Percentiles rank a stretch among this genome's conserved stretches.
Evolutionary conservation across 192 early-diverging fungal genomes (phyloP).

Genomic region (Dissophora ornata): DNA sequence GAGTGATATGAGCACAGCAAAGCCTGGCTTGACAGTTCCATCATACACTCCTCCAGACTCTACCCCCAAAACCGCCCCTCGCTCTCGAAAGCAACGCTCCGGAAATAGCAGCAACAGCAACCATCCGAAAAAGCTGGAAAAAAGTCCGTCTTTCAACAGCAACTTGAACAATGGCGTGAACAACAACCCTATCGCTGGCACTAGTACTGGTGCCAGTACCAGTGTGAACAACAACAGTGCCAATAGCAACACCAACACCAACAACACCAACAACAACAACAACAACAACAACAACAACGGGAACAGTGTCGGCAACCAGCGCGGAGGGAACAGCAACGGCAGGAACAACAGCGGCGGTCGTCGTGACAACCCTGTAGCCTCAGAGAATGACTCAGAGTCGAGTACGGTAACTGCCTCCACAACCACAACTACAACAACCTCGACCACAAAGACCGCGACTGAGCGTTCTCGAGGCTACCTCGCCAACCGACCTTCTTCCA

Average conservation of each 20-base stretch:
- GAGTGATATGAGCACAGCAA: slow-evolving; percentile 57
- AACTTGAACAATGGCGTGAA: slow-evolving; percentile 43
- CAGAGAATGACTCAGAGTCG: slow-evolving; percentile 23
- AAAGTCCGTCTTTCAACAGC: slow-evolving; percentile 39
- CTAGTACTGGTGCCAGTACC: neutral
- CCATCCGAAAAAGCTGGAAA: slow-evolving; percentile 37
- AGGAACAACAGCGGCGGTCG: neutral
- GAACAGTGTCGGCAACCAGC: neutral
- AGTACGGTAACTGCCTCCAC: neutral
- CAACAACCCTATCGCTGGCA: slow-evolving; percentile 4
- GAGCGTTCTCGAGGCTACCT: slow-evolving; percentile 30
- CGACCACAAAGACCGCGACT: neutral
- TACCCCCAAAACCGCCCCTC: slow-evolving; percentile 14
- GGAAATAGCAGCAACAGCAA: slow-evolving; percentile 6
- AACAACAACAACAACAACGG: slow-evolving; percentile 1
- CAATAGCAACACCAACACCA: slow-evolving; percentile 3
- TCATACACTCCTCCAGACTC: slow-evolving; percentile 43
- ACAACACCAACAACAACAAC: slow-evolving; percentile 1
- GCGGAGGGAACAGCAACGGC: too few relatives aligned
- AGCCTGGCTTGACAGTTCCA: slow-evolving; percentile 54
- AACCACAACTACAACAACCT: neutral
- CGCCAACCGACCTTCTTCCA: slow-evolving; percentile 2
- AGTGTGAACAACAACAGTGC: neutral
- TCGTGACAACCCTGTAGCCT: neutral
- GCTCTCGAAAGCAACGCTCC: slow-evolving; percentile 28